These are phyloP conservation scores for Solanum etuberosum DNA, from an alignment of 257 asterid species.

Conservation along the genomic window DNA sequence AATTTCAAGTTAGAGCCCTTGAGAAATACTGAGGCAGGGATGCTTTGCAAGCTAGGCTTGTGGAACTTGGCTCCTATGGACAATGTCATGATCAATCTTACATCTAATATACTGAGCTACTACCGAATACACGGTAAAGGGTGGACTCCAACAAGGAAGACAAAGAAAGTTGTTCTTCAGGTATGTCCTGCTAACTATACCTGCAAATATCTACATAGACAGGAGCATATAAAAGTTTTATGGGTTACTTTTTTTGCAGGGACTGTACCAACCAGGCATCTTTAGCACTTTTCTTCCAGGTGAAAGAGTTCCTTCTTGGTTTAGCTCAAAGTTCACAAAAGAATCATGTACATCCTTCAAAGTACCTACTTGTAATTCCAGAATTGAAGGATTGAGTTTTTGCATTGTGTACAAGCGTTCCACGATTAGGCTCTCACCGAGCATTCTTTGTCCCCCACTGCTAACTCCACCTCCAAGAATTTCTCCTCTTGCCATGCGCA, in stretches of 20 bases:
- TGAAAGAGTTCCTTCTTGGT: conserved; percentile 3
- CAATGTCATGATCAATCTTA: background rate
- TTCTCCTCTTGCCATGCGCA: background rate
- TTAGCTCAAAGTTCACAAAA: background rate
- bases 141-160: background rate
- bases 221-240: background rate
- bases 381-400: background rate
- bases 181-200: background rate
- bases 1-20: conserved; percentile 2
- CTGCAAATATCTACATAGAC: background rate
- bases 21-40: background rate
- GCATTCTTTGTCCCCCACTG: background rate
- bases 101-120: background rate
- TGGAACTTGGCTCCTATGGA: background rate
- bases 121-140: background rate
- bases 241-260: background rate
- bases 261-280: conserved; percentile 1
- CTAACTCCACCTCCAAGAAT: background rate
- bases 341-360: background rate
- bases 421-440: background rate
- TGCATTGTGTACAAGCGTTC: conserved; percentile 2
- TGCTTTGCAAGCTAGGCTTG: background rate
- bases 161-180: conserved; percentile 5
- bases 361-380: background rate
- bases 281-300: conserved; percentile 11